Conservation (phyloP, 1,139 yeast genomes). For the Wickerhamomyces sp. region DNA sequence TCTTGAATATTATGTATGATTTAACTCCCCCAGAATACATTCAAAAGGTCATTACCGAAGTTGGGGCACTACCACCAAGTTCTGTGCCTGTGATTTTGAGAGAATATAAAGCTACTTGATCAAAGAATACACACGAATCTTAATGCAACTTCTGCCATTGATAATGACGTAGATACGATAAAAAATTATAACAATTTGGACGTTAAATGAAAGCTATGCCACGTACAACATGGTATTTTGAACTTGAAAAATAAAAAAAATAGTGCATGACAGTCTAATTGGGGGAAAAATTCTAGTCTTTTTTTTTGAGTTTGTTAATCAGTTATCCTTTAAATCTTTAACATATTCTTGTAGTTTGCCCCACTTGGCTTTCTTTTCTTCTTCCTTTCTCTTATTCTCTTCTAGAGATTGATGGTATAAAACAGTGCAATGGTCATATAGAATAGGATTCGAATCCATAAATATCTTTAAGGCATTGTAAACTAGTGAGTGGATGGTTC, state of each 20-base stretch:
- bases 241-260: no score
- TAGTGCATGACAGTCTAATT: no score
- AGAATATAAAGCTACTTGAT: conserved; percentile 57
- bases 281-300: no score
- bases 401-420: conserved; percentile 73
- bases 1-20: conserved; percentile 86
- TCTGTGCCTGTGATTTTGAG: conserved; percentile 95
- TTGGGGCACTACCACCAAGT: conserved; percentile 94
- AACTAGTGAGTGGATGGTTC: conserved; percentile 87
- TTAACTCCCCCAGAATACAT: conserved; percentile 92
- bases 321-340: conserved; percentile 18
- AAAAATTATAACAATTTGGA: no score
- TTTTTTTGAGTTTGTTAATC: no score
- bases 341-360: conserved; percentile 65
- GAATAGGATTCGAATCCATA: conserved; percentile 87
- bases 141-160: no score
- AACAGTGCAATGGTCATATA: conserved; percentile 89
- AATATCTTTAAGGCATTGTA: conserved; percentile 88
- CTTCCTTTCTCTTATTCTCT: conserved; percentile 55
- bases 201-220: no score
- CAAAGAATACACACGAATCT: not conserved
- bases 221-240: no score
- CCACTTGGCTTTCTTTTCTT: conserved; percentile 72
- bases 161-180: no score
- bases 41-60: conserved; percentile 91